phyloP scores from a whole-genome alignment of 305 asterid genomes.

The Rubia tinctorum region DNA sequence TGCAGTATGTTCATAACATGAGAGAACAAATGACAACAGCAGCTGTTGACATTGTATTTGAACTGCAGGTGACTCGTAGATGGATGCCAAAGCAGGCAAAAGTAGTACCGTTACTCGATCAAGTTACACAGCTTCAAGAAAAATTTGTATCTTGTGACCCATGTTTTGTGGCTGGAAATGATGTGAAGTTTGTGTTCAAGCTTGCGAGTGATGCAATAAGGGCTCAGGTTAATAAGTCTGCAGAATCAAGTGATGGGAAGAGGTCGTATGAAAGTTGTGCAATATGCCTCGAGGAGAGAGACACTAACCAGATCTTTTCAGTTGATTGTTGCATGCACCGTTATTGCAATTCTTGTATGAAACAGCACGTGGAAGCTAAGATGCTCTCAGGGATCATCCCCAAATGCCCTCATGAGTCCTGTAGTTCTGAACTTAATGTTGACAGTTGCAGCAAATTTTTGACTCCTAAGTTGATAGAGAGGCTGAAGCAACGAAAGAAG shows the following conservation, averaged over 20 bases:
- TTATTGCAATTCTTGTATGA: slow-evolving; percentile 82
- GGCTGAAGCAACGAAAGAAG: slow-evolving; percentile 54
- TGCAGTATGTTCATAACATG: not conserved
- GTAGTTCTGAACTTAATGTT: slow-evolving; percentile 44
- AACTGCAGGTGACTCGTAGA: slow-evolving; percentile 50
- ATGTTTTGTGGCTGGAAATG: slow-evolving; percentile 41
- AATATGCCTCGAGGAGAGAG: slow-evolving; percentile 66
- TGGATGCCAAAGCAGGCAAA: slow-evolving; percentile 56
- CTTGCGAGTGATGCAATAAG: slow-evolving; percentile 67
- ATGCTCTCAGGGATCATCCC: slow-evolving; percentile 65
- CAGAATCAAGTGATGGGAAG: slow-evolving; percentile 33
- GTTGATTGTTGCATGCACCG: slow-evolving; percentile 62
- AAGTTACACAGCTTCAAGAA: slow-evolving; percentile 37
- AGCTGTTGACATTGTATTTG: slow-evolving; percentile 16
- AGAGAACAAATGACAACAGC: not conserved
- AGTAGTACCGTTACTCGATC: slow-evolving; percentile 32
- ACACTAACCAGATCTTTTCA: slow-evolving; percentile 39
- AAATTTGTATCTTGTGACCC: slow-evolving; percentile 52
- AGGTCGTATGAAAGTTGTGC: slow-evolving; percentile 50
- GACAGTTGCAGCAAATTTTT: slow-evolving; percentile 59
- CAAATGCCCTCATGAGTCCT: slow-evolving; percentile 67
- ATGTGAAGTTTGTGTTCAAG: slow-evolving; percentile 61
- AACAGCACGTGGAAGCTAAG: slow-evolving; percentile 79
- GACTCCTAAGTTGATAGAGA: slow-evolving; percentile 53
- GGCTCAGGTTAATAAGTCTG: slow-evolving; percentile 43